These are phyloP conservation scores for Populus tomentosa DNA, from an alignment of 441 rosid species.

Conservation along the genomic window DNA sequence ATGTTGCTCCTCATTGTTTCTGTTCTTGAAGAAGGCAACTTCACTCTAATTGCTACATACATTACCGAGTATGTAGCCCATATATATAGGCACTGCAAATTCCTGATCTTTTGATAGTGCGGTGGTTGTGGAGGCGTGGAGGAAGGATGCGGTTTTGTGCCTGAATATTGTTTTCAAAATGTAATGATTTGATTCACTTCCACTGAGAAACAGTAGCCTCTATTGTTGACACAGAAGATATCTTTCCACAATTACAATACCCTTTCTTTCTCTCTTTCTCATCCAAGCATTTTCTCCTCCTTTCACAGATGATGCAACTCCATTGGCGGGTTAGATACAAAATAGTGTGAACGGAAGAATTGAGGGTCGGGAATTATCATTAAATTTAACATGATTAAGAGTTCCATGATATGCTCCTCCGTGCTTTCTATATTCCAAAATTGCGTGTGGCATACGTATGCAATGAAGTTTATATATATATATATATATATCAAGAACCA, in stretches of 20 bases:
- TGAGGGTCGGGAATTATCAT: neutral
- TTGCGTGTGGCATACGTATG: neutral
- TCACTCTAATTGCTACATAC: no score
- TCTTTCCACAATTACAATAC: neutral
- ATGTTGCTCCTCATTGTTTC: conserved; percentile 24
- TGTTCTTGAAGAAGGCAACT: neutral
- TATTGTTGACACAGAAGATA: neutral
- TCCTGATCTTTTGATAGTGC: conserved; percentile 23
- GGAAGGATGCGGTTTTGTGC: conserved; percentile 13
- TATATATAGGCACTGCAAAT: neutral
- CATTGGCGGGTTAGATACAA: conserved; percentile 16
- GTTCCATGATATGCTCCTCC: neutral
- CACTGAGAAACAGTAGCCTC: neutral
- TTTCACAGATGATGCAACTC: neutral
- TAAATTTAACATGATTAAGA: neutral
- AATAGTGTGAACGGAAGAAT: conserved; percentile 22
- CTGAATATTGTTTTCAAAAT: neutral
- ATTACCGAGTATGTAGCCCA: neutral
- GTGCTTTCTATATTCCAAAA: neutral
- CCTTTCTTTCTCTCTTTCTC: neutral
- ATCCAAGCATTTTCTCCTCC: neutral
- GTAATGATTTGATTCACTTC: conserved; percentile 21
- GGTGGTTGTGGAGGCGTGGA: conserved; percentile 40
- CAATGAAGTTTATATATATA: neutral
- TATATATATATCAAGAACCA: no score